Percentiles rank a stretch among this genome's conserved stretches.
Evolutionary conservation across 805 yeast genomes (phyloP).

Genomic region (Yamadazyma nakazawae): DNA sequence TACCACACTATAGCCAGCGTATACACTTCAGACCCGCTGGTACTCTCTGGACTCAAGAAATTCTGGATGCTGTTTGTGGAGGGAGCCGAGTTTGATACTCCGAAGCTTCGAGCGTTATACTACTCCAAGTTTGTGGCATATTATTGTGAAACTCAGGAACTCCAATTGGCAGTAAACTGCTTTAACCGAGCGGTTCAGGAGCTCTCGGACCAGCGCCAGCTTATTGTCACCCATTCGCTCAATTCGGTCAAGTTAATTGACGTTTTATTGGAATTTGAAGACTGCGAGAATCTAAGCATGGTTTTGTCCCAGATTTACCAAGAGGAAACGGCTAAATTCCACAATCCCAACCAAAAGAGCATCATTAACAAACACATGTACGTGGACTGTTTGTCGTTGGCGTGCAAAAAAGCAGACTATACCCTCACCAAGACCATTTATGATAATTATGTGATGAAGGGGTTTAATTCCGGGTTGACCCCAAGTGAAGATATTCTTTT

Average conservation of each 20-base stretch:
- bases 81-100: neutral
- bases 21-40: neutral
- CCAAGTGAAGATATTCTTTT: slow-evolving; percentile 25
- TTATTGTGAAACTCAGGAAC: slow-evolving; percentile 23
- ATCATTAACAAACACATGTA: slow-evolving; percentile 14
- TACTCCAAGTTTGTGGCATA: slow-evolving; percentile 21
- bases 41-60: slow-evolving; percentile 1
- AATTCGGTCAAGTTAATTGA: slow-evolving; percentile 20
- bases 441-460: slow-evolving; percentile 28
- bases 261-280: slow-evolving; percentile 16
- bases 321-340: neutral
- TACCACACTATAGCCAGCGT: neutral
- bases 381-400: slow-evolving; percentile 22
- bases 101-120: slow-evolving; percentile 14
- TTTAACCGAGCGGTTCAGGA: slow-evolving; percentile 1
- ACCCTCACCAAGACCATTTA: slow-evolving; percentile 26
- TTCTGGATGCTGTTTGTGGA: slow-evolving; percentile 4
- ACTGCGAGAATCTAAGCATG: slow-evolving; percentile 20
- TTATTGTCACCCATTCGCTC: slow-evolving; percentile 5
- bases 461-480: slow-evolving; percentile 17
- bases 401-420: slow-evolving; percentile 24
- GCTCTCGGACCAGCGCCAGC: neutral
- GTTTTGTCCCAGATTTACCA: slow-evolving; percentile 14
- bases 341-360: slow-evolving; percentile 3
- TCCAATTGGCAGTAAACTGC: slow-evolving; percentile 17